Evolutionary conservation across 148 eudicot genomes (phyloP), one percentile per base, ranked within the genome.

Genomic region (Talinum fruticosum): DNA sequence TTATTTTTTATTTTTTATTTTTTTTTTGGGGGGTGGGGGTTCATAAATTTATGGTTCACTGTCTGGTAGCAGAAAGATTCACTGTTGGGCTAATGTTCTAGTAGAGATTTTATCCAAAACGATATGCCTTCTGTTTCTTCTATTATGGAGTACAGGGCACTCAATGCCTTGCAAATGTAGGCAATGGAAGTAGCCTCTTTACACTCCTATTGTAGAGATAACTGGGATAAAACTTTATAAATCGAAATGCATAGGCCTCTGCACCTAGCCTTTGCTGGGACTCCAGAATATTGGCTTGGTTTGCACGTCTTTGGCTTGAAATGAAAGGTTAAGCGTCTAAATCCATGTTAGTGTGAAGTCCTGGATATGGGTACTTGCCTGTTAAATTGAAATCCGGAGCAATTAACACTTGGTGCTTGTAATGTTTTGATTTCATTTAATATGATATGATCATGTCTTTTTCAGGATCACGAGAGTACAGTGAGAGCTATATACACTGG

Each of bases 401-500:
- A 26, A 62, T 26, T 62, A n/a, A 26, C 18, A 28, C n/a, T 1
- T 8, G 30, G 30, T 62, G 33, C 13, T 57, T 28, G 14, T 59
- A 59, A 70, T 69, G 16, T 30, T 71, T 34, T 24, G 65, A 15
- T 80, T 12, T 73, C 29, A 32, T 80, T 12, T 73, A 23, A 32
- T 19, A 44, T 68, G 15, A 38, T 54, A 3, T 67, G 38, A 24
- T 73, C 64, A 10, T 85, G 72, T 80, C 54, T 84, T 82, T 80
- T 82, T 80, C 86, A 96, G 99, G 97, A 90, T 69, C 99, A 96
- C 73, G 84, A 80, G 51, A 96, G 90, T 85, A 88, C 84, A 41
- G 80, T 96, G 66, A 89, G 88, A 87, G 99, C 97, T 36, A 87
- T 96, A 81, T 96, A 90, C 83, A 88, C 89, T 3, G 99, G 97